Base-by-base conservation (phyloP, 495 filamentous ascomycete species). In the Penicillium maclennaniae region DNA sequence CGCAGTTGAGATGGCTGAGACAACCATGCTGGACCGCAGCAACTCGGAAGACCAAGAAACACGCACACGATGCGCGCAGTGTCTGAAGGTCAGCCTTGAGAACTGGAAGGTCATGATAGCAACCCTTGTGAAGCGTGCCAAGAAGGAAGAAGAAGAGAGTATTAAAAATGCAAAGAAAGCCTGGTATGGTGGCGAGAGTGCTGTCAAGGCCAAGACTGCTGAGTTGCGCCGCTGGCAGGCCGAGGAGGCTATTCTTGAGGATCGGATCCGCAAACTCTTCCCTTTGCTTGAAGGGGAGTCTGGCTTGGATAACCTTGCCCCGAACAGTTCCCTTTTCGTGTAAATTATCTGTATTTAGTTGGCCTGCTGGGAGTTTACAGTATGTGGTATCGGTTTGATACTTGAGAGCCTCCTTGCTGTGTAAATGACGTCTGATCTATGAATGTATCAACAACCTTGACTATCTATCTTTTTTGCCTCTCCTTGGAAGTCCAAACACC, bases 41-140 rank as follows among this genome's bases (percentile, higher is more conserved):
- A 58, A 73, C 15, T 68, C 82, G 44, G 76, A 81, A 0, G 56
- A 69, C 47, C 47, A 44, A 5, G 51, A 38, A 7, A 72, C 75
- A 1, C 77, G 78, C 50, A 71, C 72, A 36, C 78, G 71, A 39
- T 93, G 89, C 60, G 76, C 74, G n/a, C 80, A 92, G 53, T 93
- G 89, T 62, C 74, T 92, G 0, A 68, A 76, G 28, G 80, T 84
- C 17, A 84, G 86, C 4, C 69, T 90, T n/a, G 75, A 76, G 3
- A 95, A 95, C 69, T 88, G 89, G 87, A 73, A 73, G 21, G 74
- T 67, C 10, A 95, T 95, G 89, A 82, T 87, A 0, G 63, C 69
- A 14, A 58, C 72, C 15, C 74, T 91, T 37, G 75, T 82, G 25
- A 50, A 43, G 3, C 66, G 69, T 44, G 83, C 84, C 19, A 73